Evolutionary conservation across 345 rosid species (phyloP).

Genomic region (Punica granatum): DNA sequence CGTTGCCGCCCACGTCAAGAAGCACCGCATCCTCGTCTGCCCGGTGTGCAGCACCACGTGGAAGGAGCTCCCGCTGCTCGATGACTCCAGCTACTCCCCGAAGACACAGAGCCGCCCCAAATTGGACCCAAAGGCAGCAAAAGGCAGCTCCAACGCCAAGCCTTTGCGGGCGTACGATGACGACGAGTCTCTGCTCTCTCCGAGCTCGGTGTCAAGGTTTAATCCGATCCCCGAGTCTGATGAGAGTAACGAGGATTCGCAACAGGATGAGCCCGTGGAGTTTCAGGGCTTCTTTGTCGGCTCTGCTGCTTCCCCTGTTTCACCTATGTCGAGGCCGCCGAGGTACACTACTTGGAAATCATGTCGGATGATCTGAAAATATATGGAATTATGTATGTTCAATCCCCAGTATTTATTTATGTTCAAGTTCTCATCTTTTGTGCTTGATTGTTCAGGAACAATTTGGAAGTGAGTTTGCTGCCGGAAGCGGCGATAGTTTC

Average conservation of each 20-base stretch:
- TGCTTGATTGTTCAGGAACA: conserved; percentile 5
- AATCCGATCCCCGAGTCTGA: conserved; percentile 73
- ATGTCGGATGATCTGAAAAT: too few species aligned
- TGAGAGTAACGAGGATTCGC: conserved; percentile 46
- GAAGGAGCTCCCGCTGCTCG: conserved; percentile 49
- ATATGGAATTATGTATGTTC: too few species aligned
- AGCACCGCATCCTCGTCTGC: conserved; percentile 39
- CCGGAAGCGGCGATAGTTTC: conserved; percentile 70
- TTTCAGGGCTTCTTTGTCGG: conserved; percentile 51
- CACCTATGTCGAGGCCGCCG: background rate
- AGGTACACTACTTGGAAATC: background rate
- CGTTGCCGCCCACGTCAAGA: conserved; percentile 38
- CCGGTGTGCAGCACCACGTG: conserved; percentile 66
- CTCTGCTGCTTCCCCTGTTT: background rate
- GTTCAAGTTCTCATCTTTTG: background rate
- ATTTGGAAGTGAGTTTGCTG: conserved; percentile 39
- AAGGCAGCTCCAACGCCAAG: conserved; percentile 5
- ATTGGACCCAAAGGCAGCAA: background rate
- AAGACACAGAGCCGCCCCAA: background rate
- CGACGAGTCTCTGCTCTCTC: conserved; percentile 67
- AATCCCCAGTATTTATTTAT: background rate
- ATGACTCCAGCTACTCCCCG: conserved; percentile 8
- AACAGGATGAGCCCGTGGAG: conserved; percentile 20
- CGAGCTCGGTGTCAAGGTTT: conserved; percentile 40
- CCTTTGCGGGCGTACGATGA: conserved; percentile 59